These are phyloP conservation scores for Grigorovia humatica DNA, from an alignment of 805 yeast species.

Conservation along the genomic window DNA sequence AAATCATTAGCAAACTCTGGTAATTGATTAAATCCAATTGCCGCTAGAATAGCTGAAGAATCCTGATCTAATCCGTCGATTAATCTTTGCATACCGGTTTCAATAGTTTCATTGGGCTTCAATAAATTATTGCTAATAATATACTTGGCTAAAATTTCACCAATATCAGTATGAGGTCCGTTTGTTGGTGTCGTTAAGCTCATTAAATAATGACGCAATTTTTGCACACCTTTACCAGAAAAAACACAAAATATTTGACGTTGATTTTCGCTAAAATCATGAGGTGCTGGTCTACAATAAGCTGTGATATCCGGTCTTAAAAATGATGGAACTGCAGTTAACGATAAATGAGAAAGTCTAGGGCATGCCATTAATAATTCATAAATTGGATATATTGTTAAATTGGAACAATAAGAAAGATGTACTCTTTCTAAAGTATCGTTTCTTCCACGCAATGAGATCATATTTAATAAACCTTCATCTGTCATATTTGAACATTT, in stretches of 20 bases:
- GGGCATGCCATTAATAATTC: constrained; percentile 72
- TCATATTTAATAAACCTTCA: constrained; percentile 63
- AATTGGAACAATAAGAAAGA: constrained; percentile 76
- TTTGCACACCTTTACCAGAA: constrained; percentile 78
- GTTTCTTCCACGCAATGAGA: constrained; percentile 55
- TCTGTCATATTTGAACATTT: constrained; percentile 85
- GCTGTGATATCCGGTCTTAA: constrained; percentile 74
- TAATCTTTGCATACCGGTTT: constrained; percentile 22
- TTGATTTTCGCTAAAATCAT: constrained; percentile 82
- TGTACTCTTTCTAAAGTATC: constrained; percentile 89
- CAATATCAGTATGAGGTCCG: constrained; percentile 27
- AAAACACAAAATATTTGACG: constrained; percentile 83
- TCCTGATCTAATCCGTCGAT: constrained; percentile 24
- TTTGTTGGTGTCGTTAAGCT: constrained; percentile 27
- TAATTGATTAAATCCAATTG: constrained; percentile 25
- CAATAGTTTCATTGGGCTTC: constrained; percentile 19
- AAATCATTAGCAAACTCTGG: constrained; percentile 24
- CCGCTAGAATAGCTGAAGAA: constrained; percentile 28
- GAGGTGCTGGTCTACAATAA: constrained; percentile 87
- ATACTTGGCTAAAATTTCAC: constrained; percentile 24
- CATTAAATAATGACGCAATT: constrained; percentile 60
- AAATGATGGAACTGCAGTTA: constrained; percentile 89
- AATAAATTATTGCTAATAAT: constrained; percentile 20
- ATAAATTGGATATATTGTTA: constrained; percentile 69
- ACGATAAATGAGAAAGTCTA: constrained; percentile 74